Conservation (phyloP, 805 yeast genomes). For the Metahyphopichia silvanorum region DNA sequence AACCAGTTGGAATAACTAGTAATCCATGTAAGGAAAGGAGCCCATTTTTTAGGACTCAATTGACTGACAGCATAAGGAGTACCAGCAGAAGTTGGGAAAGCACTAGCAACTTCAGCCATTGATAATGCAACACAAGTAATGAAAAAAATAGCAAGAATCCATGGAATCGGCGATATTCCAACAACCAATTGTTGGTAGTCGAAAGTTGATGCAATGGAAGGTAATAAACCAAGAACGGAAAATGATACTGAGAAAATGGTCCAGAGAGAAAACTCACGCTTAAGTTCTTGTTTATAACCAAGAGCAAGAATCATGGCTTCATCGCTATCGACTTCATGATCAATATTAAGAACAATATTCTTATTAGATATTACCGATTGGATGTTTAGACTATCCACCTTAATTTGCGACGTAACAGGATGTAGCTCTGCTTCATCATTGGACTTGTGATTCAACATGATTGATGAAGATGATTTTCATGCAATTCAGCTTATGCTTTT, state of each 20-base stretch:
- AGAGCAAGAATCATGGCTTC: constrained; percentile 55
- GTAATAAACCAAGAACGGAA: constrained; percentile 61
- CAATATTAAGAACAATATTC: constrained; percentile 39
- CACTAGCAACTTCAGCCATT: constrained; percentile 63
- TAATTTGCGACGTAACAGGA: constrained; percentile 20
- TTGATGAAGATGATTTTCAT: no score
- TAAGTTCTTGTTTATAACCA: constrained; percentile 63
- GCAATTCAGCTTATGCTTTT: no score
- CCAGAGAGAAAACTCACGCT: constrained; percentile 54
- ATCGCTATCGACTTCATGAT: constrained; percentile 46
- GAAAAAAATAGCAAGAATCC: constrained; percentile 55
- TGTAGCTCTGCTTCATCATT: constrained; percentile 6
- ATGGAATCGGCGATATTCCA: constrained; percentile 61
- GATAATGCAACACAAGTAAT: constrained; percentile 57
- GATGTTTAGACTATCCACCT: constrained; percentile 35
- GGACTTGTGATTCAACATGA: not conserved
- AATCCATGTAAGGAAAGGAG: constrained; percentile 56
- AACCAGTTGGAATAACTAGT: constrained; percentile 66
- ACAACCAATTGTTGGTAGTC: constrained; percentile 57
- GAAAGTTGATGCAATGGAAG: constrained; percentile 63
- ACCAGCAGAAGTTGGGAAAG: constrained; percentile 68
- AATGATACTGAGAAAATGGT: constrained; percentile 62
- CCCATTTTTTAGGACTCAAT: constrained; percentile 52
- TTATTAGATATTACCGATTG: constrained; percentile 38
- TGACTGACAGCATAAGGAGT: constrained; percentile 67